Conservation (phyloP, 805 yeast species). For the Kuraishia capsulata region DNA sequence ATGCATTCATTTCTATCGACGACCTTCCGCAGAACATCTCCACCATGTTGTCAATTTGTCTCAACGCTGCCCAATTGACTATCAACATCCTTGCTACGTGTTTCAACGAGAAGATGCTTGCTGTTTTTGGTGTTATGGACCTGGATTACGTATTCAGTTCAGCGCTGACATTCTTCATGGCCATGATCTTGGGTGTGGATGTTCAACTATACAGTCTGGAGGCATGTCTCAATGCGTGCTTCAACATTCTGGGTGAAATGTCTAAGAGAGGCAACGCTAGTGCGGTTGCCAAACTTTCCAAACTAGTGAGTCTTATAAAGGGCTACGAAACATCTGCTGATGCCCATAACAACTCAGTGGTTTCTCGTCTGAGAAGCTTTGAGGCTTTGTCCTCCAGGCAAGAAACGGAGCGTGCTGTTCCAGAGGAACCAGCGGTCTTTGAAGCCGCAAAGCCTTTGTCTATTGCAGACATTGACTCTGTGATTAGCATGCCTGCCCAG, state of each 20-base stretch:
- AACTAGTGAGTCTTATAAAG: slow-evolving; percentile 9
- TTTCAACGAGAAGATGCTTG: slow-evolving; percentile 12
- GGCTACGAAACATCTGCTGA: slow-evolving; percentile 5
- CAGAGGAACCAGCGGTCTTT: neutral
- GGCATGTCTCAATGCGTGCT: slow-evolving; percentile 10
- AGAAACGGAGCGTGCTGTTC: neutral
- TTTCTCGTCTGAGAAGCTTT: too few relatives aligned
- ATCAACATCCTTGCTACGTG: slow-evolving; percentile 10
- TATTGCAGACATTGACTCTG: neutral
- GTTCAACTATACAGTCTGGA: slow-evolving; percentile 9
- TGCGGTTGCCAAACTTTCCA: slow-evolving; percentile 11
- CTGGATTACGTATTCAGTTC: slow-evolving; percentile 18
- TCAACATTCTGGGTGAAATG: slow-evolving; percentile 11
- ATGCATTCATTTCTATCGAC: slow-evolving; percentile 6
- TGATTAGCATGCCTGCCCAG: slow-evolving; percentile 1
- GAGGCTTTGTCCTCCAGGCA: neutral
- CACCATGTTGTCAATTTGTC: slow-evolving; percentile 14
- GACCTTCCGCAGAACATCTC: slow-evolving; percentile 6
- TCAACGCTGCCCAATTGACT: slow-evolving; percentile 17
- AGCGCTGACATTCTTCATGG: slow-evolving; percentile 16
- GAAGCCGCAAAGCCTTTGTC: too few relatives aligned
- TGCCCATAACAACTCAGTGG: neutral
- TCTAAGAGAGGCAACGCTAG: slow-evolving; percentile 11
- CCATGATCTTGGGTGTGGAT: slow-evolving; percentile 13
- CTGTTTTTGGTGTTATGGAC: slow-evolving; percentile 19